phyloP scores from a whole-genome alignment of 441 rosid species.

The Populus hybrid region DNA sequence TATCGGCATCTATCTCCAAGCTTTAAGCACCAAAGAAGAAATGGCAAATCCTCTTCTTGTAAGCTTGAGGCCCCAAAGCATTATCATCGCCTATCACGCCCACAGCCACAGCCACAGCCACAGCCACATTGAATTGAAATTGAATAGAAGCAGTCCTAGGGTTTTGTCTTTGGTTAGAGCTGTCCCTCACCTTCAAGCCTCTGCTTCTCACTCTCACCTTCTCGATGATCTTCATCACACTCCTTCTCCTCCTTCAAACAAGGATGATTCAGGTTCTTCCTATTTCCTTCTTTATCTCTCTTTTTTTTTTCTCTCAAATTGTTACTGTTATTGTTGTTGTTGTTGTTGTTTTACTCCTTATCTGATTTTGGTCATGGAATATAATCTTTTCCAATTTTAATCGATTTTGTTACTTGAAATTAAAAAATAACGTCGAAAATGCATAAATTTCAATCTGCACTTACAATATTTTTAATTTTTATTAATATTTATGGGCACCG shows the following conservation, averaged over 20 bases:
- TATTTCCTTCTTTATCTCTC: neutral
- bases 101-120: neutral
- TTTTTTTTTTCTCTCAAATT: neutral
- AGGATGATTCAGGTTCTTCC: slow-evolving; percentile 11
- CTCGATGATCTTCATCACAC: neutral
- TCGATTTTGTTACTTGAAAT: too few relatives aligned
- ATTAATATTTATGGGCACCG: slow-evolving; percentile 1
- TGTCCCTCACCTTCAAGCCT: slow-evolving; percentile 25
- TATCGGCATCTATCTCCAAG: too few relatives aligned
- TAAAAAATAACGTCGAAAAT: neutral
- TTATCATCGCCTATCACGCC: neutral
- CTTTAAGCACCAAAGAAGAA: neutral
- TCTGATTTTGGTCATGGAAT: too few relatives aligned
- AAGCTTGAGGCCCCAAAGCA: neutral
- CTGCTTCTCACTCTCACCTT: slow-evolving; percentile 20
- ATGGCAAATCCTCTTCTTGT: slow-evolving; percentile 10
- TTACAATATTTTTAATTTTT: neutral
- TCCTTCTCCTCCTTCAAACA: neutral
- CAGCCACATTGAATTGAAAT: neutral
- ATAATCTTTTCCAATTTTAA: neutral
- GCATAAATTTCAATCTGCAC: neutral
- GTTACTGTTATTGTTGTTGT: neutral
- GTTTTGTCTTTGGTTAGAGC: neutral
- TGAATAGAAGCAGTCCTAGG: neutral
- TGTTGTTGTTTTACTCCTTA: neutral